Conservation (phyloP, 768 basidiomycete genomes). For the Kondoa subrosea region DNA sequence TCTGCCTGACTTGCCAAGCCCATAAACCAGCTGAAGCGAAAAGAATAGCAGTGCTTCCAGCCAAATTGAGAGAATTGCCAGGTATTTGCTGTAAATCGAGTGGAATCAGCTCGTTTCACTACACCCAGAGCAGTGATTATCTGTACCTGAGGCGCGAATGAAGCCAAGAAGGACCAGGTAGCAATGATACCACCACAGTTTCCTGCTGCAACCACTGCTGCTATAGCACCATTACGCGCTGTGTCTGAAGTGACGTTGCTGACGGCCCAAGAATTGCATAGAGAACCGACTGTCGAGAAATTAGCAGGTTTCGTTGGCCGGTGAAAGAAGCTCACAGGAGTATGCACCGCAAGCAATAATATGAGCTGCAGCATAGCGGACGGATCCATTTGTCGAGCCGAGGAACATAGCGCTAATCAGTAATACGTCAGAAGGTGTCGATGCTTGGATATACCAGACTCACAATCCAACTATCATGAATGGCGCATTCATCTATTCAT, state of each 20-base stretch:
- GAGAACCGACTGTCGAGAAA: not conserved
- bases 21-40: not conserved
- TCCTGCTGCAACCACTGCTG: conserved; percentile 23
- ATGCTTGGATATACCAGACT: not conserved
- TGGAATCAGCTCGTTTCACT: not conserved
- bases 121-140: not conserved
- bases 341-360: conserved; percentile 7
- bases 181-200: conserved; percentile 23
- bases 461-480: not conserved
- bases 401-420: conserved; percentile 21
- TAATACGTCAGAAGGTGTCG: conserved; percentile 19
- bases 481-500: not conserved
- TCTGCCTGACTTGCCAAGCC: not conserved
- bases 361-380: conserved; percentile 16
- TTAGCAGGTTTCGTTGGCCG: not conserved
- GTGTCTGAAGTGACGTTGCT: conserved; percentile 25
- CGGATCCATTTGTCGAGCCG: conserved; percentile 5
- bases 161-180: conserved; percentile 22
- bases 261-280: conserved; percentile 21
- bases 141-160: not conserved
- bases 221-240: conserved; percentile 20
- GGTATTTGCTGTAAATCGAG: not conserved
- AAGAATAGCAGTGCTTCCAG: not conserved
- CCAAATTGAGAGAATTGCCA: not conserved
- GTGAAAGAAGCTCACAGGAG: not conserved